These are phyloP conservation scores for Phaeoacremonium minimum DNA, from an alignment of 2,329 filamentous ascomycete genomes.

Conservation along the genomic window DNA sequence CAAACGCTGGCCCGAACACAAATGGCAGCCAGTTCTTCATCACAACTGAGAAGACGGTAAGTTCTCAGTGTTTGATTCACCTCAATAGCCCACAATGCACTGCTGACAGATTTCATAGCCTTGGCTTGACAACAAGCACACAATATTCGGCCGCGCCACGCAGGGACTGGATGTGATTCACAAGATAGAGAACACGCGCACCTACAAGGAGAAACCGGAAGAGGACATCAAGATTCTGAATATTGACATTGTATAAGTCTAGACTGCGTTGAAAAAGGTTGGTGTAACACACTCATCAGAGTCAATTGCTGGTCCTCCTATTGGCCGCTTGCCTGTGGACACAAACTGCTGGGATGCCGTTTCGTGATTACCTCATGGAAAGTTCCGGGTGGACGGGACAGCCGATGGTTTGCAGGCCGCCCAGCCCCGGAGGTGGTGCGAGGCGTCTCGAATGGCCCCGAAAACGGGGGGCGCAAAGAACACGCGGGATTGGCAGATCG, in stretches of 20 bases:
- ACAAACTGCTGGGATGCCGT: no score
- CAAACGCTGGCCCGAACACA: constrained; percentile 90
- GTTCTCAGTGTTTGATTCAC: constrained; percentile 24
- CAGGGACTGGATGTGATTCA: constrained; percentile 92
- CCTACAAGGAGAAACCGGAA: constrained; percentile 87
- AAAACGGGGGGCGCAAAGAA: no score
- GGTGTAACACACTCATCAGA: no score
- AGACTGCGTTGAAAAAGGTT: no score
- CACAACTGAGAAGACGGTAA: constrained; percentile 89
- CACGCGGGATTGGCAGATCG: background rate
- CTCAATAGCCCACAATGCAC: no score
- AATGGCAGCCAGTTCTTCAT: constrained; percentile 99
- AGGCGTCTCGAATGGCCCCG: no score
- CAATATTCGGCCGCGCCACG: constrained; percentile 87
- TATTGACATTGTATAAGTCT: constrained; percentile 58
- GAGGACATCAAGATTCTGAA: constrained; percentile 97
- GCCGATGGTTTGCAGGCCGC: no score
- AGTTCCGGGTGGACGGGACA: no score
- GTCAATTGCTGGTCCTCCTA: no score
- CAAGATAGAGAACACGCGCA: constrained; percentile 87
- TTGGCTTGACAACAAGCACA: constrained; percentile 95
- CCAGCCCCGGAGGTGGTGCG: no score
- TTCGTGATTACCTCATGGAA: no score
- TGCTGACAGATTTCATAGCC: constrained; percentile 45
- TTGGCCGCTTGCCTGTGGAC: no score